Base-by-base conservation (phyloP, 495 filamentous ascomycete genomes). In the Aspergillus biplanus region DNA sequence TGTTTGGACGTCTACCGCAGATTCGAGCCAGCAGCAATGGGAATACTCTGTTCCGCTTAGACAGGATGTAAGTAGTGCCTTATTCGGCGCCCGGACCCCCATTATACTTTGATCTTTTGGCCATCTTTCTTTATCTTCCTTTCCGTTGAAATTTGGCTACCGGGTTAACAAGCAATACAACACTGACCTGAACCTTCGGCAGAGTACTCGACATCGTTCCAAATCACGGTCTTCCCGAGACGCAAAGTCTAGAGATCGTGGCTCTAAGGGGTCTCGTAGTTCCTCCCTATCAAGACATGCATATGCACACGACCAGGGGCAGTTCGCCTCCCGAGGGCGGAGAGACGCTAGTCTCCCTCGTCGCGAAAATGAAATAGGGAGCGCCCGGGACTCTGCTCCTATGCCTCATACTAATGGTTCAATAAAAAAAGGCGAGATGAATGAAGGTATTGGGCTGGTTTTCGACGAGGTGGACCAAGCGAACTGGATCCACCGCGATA, bases 401-500 rank as follows among this genome's bases (percentile, higher is more conserved):
- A 60, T 47, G 16, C 52, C 52, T 37, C 61, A 65, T 32, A 47
- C 33, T n/a, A 65, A 68, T 59, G 63, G 69, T 53, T 44, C 70
- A 2, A 49, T 61, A 3, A 52, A 53, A 11, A 65, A 69, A 27
- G 54, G 63, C 12, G 73, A 72, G 2, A 44, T 54, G 42, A 57
- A 69, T 46, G 59, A 58, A 9, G 52, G 61, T 35, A 39, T 56
- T 54, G 31, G 57, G 56, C 8, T 44, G 31, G 48, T 63, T n/a
- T 37, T 70, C 37, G 66, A 65, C 13, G 69, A 72, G 6, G 64
- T 65, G 27, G 75, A 76, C 15, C 69, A 78, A 33, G 85, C 83
- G 66, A 83, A 86, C 49, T 98, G 95, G 95, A 98, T 99, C 61
- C 93, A 99, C 72, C 84, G 95, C 27, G 95, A 99, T 75, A 99